phyloP scores from a whole-genome alignment of 2,329 filamentous ascomycete genomes.

The Lasiodiplodia theobromae region DNA sequence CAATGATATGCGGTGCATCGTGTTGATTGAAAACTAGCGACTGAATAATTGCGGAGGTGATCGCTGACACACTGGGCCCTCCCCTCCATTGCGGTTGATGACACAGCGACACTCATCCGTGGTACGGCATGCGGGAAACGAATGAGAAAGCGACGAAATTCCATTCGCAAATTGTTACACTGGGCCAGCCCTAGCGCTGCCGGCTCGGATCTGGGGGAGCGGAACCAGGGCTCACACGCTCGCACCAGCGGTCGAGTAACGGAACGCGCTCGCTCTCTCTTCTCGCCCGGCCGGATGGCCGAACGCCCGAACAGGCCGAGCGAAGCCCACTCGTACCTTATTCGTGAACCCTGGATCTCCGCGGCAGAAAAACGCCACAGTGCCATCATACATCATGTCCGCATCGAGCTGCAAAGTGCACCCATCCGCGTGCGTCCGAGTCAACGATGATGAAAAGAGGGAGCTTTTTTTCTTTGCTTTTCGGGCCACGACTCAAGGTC shows the following conservation, averaged over 20 bases:
- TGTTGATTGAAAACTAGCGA: background rate
- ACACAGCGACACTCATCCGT: background rate
- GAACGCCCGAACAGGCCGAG: background rate
- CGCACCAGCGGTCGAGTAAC: too few relatives aligned
- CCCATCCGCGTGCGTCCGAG: background rate
- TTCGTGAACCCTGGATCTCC: background rate
- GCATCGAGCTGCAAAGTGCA: background rate
- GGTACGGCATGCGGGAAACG: background rate
- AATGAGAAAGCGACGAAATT: background rate
- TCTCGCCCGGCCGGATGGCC: background rate
- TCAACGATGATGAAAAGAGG: background rate
- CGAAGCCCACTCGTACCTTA: background rate
- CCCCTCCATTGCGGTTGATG: background rate
- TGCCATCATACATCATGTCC: background rate
- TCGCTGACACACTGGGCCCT: background rate
- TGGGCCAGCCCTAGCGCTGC: background rate
- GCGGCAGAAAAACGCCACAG: background rate
- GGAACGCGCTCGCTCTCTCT: background rate
- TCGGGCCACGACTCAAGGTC: background rate
- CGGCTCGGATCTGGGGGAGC: background rate
- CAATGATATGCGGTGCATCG: too few relatives aligned
- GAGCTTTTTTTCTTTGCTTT: background rate
- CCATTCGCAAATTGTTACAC: background rate
- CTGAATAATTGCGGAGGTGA: background rate
- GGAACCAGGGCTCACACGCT: background rate